Evolutionary conservation across 2,329 filamentous ascomycete species (phyloP), one percentile per base, ranked within the genome.

Genomic region (Rutstroemia sp.): DNA sequence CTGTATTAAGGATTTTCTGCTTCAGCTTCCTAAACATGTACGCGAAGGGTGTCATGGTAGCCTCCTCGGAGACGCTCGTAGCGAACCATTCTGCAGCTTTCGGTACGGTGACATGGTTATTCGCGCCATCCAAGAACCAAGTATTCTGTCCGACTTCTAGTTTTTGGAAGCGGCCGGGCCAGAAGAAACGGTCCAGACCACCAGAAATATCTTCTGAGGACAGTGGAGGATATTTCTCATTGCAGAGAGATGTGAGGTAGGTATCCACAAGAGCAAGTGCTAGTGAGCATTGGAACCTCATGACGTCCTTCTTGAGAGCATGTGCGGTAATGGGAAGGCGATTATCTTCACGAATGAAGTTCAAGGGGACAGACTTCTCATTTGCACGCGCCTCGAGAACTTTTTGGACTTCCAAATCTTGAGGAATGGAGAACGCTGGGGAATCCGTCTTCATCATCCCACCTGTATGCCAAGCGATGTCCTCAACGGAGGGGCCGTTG

Each of bases 81-180:
- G 4, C 82, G 81, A 96, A 96, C 91, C 91, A 96, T 60, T 81
- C 79, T 0, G 85, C 86, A 4, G 89, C 89, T 63, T 88, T 80
- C 63, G 86, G 82, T 53, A 97, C 84, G 67, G 90, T 96, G 68
- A 96, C 90, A 1, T 88, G 77, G 0, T 64, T 65, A 53, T 66
- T 63, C 0, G 63, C 64, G 25, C 56, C 54, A 59, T 67, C 64
- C 19, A 66, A 46, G 50, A 58, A 65, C 63, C 65, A 67, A 14
- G 60, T 53, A n/a, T 58, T 61, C 14, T 63, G 58, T 3, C 74
- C 75, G 56, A 82, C 78, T 4, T 70, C 63, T 62, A 79, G 78
- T 51, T 79, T 71, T 60, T 85, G 81, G 67, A 91, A 96, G 27
- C 92, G 80, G 3, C 92, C 94, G 30, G 89, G 82, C 75, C 91